Evolutionary conservation across 106 monocot species (phyloP), one percentile per base, ranked within the genome.

Genomic region (Dendrobium officinale): DNA sequence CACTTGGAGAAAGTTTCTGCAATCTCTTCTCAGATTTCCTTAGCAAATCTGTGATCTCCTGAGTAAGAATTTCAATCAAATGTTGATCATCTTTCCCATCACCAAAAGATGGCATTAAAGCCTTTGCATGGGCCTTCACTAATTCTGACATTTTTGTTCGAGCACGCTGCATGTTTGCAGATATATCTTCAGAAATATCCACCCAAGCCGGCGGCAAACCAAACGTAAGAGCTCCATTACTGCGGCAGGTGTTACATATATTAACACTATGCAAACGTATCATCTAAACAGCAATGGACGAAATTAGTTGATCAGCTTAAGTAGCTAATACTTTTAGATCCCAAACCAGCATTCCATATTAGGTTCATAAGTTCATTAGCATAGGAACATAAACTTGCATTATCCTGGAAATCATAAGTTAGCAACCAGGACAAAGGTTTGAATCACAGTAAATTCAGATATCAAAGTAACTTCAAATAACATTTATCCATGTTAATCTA

Each of bases 171-270:
- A 92, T 94, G 81, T 94, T 89, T 51, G 85, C 83, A 55, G 84
- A 40, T 86, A 98, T 92, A 86, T 98, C 94, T 81, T 98, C 97
- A 75, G 94, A 94, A 79, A 91, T 70, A 86, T 98, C 97, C 48
- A 98, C 97, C 97, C 97, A 98, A 66, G 92, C 92, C 78, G 97
- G 97, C 77, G 97, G 94, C 74, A 98, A 83, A 83, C 97, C 92
- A 80, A 98, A 85, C 15, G 91, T 86, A 58, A 89, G 55, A 61
- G 86, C 81, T 59, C 90, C 90, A 80, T 81, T 86, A 84, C 89
- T 91, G 86, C 89, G 87, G 24, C 55, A 66, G 64, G 64, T 70
- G 33, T 4, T 33, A 70, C 17, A 70, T 70, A 70, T 70, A 66
- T 24, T 66, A 66, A 51, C 24, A 66, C 24, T 66, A 24, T 8